Evolutionary conservation across 2,329 filamentous ascomycete species (phyloP), one percentile per base, ranked within the genome.

Genomic region (Alternaria brassicicola): DNA sequence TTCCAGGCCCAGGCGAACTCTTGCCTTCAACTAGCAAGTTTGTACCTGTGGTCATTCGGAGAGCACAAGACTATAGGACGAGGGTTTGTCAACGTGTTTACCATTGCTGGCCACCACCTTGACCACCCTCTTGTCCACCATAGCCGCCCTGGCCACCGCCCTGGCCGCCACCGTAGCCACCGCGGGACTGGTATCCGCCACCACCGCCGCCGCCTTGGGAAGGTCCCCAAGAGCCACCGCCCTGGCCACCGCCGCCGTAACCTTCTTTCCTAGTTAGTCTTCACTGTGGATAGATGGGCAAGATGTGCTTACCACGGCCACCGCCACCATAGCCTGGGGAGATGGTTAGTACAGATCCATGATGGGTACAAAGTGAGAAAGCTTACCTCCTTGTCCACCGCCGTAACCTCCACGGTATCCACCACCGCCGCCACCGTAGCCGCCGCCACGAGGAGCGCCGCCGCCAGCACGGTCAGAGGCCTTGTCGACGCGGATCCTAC

Each of bases 401-500:
- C 66, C 66, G 35, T 67, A 67, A 33, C 65, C 66, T 54, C 66
- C 59, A 46, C 64, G 62, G 64, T 68, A 68, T 42, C 67, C 66
- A 26, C 67, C 74, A 12, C 71, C 70, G 21, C 73, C 73, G 9
- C 68, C 68, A 38, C 71, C 70, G 43, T 67, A 64, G 26, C 72
- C 69, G 25, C 76, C 76, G 26, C 78, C 71, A 51, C 76, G 71
- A 23, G 74, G 72, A 49, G 78, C 76, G 33, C 84, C 82, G 52
- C 85, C 83, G 50, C 83, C 82, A 52, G 87, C 85, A 52, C 85
- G 85, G 79, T 97, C 93, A 57, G 92, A 93, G 62, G 93, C 95
- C 80, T 93, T 96, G 82, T 98, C 94, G 66, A 99, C 94, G 69
- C 94, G 93, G 78, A 99, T 97, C 66, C 87, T 88, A 70, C 94